phyloP scores from a whole-genome alignment of 768 basidiomycete genomes.

The Boletus rubescentipes region DNA sequence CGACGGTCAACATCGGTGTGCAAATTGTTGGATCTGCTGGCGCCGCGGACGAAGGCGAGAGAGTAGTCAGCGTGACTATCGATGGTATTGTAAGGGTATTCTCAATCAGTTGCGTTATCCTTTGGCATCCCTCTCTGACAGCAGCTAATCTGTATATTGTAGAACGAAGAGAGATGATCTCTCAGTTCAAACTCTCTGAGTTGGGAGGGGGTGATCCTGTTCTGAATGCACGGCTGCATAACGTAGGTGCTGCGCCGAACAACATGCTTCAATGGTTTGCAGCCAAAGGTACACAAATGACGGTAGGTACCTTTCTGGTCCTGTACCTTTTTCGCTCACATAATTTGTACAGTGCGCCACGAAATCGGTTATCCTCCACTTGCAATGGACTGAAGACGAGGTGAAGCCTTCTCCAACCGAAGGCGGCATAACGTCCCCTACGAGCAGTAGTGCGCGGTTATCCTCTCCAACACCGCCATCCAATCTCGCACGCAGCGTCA shows the following conservation, averaged over 20 bases:
- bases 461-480: conserved; percentile 30
- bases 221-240: conserved; percentile 63
- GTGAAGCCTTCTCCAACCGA: conserved; percentile 16
- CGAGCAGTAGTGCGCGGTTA: conserved; percentile 19
- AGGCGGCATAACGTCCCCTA: conserved; percentile 25
- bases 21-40: conserved; percentile 65
- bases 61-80: conserved; percentile 88
- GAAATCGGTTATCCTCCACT: conserved; percentile 79
- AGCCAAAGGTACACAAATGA: conserved; percentile 87
- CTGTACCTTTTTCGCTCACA: not conserved
- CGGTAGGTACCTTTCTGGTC: conserved; percentile 47
- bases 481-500: conserved; percentile 16
- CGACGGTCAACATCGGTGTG: conserved; percentile 87
- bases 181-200: conserved; percentile 85
- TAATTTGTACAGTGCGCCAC: conserved; percentile 68
- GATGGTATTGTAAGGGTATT: conserved; percentile 90
- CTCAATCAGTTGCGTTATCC: conserved; percentile 69
- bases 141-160: conserved; percentile 5
- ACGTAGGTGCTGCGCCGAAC: conserved; percentile 78
- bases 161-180: conserved; percentile 84
- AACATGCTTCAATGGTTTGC: conserved; percentile 96
- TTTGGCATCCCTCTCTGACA: not conserved
- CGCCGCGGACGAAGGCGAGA: conserved; percentile 59
- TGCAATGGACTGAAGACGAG: conserved; percentile 83
- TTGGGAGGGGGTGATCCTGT: conserved; percentile 67